These are phyloP conservation scores for Psophocarpus tetragonolobus DNA, from an alignment of 306 rosid genomes.

Conservation along the genomic window DNA sequence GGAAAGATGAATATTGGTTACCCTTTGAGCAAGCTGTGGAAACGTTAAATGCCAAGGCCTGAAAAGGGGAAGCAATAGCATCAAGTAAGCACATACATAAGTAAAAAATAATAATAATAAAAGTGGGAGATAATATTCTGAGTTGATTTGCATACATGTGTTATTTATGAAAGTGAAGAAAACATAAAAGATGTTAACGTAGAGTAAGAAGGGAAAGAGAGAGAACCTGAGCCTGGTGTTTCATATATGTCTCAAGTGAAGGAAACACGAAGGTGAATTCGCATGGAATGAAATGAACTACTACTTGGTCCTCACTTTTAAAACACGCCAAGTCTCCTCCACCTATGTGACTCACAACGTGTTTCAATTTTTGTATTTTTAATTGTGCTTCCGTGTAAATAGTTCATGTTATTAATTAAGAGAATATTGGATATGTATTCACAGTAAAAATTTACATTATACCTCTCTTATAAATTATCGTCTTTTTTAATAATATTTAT, in stretches of 20 bases:
- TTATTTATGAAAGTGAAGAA: conserved; percentile 15
- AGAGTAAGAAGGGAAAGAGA: conserved; percentile 9
- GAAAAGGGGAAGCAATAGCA: conserved; percentile 40
- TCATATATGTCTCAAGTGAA: conserved; percentile 34
- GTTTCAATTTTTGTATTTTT: background rate
- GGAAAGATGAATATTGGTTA: conserved; percentile 35
- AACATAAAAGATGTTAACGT: conserved; percentile 24
- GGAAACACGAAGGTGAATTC: conserved; percentile 32
- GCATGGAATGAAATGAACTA: conserved; percentile 20
- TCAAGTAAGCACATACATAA: conserved; percentile 17
- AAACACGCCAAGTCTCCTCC: conserved; percentile 5
- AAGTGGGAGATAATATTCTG: conserved; percentile 47
- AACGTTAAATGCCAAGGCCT: conserved; percentile 48
- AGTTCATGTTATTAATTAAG: background rate
- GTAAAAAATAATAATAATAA: background rate
- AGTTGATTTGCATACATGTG: conserved; percentile 43
- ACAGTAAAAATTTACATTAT: too few relatives aligned
- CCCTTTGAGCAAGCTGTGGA: conserved; percentile 45
- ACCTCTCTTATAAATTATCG: too few relatives aligned
- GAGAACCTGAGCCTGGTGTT: conserved; percentile 58
- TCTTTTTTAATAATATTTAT: too few relatives aligned
- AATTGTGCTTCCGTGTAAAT: background rate
- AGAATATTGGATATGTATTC: too few relatives aligned
- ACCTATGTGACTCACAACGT: background rate
- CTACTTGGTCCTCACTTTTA: conserved; percentile 12